phyloP scores from a whole-genome alignment of 345 rosid genomes.

The Eutrema japonicum region DNA sequence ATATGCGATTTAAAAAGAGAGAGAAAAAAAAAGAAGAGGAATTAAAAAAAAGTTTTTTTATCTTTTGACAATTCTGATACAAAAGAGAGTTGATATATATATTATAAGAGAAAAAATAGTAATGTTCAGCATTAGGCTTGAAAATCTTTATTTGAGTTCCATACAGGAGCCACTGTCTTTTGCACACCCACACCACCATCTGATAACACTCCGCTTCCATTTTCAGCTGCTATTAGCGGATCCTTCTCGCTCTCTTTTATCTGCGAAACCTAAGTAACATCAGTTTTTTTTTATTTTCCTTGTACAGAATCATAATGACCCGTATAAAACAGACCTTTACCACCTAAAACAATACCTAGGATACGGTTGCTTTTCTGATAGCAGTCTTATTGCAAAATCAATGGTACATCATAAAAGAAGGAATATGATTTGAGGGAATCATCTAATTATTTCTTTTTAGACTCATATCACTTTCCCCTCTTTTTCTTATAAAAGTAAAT shows the following conservation, averaged over 20 bases:
- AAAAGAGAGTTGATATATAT: slow-evolving; percentile 28
- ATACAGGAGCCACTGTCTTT: slow-evolving; percentile 61
- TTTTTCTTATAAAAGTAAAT: too few relatives aligned
- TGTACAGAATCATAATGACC: background rate
- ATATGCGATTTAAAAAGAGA: slow-evolving; percentile 30
- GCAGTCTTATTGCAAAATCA: background rate
- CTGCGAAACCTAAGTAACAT: slow-evolving; percentile 45
- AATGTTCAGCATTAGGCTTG: slow-evolving; percentile 60
- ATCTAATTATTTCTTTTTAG: background rate
- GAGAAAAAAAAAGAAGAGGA: slow-evolving; percentile 25
- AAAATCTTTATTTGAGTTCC: slow-evolving; percentile 92
- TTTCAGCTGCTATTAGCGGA: slow-evolving; percentile 73
- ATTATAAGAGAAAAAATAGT: background rate
- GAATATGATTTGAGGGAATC: background rate
- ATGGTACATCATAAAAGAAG: background rate
- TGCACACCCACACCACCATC: slow-evolving; percentile 50
- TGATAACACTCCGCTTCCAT: slow-evolving; percentile 66
- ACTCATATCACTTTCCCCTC: slow-evolving; percentile 3
- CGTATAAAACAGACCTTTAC: background rate
- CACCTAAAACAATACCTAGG: slow-evolving; percentile 9
- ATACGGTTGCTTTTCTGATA: background rate
- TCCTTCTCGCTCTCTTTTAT: slow-evolving; percentile 82
- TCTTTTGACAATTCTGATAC: slow-evolving; percentile 38
- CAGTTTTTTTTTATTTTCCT: background rate
- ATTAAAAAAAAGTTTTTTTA: slow-evolving; percentile 24